A percentile compares a stretch with the other conserved stretches of the same genome.
Evolutionary conservation across 2,329 filamentous ascomycete genomes (phyloP).

Genomic region (Xylogone sp.): DNA sequence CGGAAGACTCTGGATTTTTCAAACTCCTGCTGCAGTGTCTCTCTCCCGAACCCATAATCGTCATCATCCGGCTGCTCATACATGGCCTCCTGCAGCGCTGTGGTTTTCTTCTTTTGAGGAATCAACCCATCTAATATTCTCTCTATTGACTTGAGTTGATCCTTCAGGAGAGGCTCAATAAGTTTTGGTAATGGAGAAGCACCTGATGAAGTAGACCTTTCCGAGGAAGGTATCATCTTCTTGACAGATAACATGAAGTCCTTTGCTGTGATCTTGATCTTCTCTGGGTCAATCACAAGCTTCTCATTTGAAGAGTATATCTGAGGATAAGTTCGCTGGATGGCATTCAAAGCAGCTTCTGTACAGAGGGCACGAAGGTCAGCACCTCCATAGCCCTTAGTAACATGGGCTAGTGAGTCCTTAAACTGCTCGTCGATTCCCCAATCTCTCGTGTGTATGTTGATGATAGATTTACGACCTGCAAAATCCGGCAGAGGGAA

Average conservation of each 20-base stretch:
- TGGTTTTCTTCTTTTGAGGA: slow-evolving; percentile 80
- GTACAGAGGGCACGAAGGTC: slow-evolving; percentile 93
- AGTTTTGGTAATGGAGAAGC: slow-evolving; percentile 75
- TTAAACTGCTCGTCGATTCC: slow-evolving; percentile 78
- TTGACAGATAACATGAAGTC: slow-evolving; percentile 98
- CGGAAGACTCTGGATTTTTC: slow-evolving; percentile 85
- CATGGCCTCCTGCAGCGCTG: slow-evolving; percentile 90
- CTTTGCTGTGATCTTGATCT: slow-evolving; percentile 82
- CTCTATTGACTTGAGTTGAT: slow-evolving; percentile 68
- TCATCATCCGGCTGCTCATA: slow-evolving; percentile 81
- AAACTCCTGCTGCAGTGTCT: slow-evolving; percentile 73
- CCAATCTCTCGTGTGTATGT: slow-evolving; percentile 96
- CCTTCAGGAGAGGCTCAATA: slow-evolving; percentile 76
- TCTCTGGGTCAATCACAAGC: slow-evolving; percentile 78
- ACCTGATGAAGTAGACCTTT: slow-evolving; percentile 80
- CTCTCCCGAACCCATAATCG: slow-evolving; percentile 79
- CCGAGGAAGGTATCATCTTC: slow-evolving; percentile 93
- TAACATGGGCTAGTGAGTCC: slow-evolving; percentile 76
- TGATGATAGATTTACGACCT: slow-evolving; percentile 79
- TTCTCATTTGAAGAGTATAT: slow-evolving; percentile 92
- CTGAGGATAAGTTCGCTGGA: slow-evolving; percentile 92
- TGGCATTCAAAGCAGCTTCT: slow-evolving; percentile 91
- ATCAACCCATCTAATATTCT: slow-evolving; percentile 69
- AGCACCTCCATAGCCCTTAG: slow-evolving; percentile 95
- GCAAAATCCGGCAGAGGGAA: slow-evolving; percentile 85